A percentile compares a stretch with the other conserved stretches of the same genome.
These are phyloP conservation scores for Fomitiporia mediterranea DNA, from an alignment of 1,284 basidiomycete genomes.

Conservation along the genomic window DNA sequence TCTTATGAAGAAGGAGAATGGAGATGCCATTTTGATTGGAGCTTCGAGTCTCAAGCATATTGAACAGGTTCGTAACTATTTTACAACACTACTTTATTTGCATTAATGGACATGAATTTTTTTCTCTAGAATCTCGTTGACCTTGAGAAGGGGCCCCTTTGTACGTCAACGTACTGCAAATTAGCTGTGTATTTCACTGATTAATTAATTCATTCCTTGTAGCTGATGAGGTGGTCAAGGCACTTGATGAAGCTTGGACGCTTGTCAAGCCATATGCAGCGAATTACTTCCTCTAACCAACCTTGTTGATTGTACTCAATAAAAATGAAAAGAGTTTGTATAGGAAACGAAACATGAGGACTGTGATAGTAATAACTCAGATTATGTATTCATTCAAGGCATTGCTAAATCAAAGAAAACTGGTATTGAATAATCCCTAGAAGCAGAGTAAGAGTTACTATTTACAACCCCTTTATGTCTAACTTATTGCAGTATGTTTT, in stretches of 20 bases:
- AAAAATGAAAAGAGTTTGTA: no score
- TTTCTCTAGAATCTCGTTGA: conserved; percentile 11
- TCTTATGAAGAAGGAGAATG: conserved; percentile 24
- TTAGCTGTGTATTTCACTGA: no score
- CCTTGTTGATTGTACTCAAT: no score
- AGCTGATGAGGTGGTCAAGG: conserved; percentile 14
- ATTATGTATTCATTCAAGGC: no score
- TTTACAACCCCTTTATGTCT: no score
- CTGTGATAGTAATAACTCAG: not conserved
- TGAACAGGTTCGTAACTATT: conserved; percentile 5
- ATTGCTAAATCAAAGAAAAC: no score
- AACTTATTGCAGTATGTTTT: no score
- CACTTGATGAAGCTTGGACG: conserved; percentile 17
- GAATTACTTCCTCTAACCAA: conserved; percentile 11
- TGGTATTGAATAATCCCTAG: no score
- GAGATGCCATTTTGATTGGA: conserved; percentile 30
- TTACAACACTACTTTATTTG: not conserved
- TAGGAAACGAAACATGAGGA: not conserved
- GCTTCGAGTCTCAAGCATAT: conserved; percentile 27
- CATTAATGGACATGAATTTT: no score
- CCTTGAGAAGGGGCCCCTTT: conserved; percentile 18
- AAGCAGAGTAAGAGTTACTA: no score
- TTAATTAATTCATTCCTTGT: no score
- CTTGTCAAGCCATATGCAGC: conserved; percentile 11
- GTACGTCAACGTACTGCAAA: no score